phyloP scores from a whole-genome alignment of 2,329 filamentous ascomycete genomes.

The Neofusicoccum sp. region DNA sequence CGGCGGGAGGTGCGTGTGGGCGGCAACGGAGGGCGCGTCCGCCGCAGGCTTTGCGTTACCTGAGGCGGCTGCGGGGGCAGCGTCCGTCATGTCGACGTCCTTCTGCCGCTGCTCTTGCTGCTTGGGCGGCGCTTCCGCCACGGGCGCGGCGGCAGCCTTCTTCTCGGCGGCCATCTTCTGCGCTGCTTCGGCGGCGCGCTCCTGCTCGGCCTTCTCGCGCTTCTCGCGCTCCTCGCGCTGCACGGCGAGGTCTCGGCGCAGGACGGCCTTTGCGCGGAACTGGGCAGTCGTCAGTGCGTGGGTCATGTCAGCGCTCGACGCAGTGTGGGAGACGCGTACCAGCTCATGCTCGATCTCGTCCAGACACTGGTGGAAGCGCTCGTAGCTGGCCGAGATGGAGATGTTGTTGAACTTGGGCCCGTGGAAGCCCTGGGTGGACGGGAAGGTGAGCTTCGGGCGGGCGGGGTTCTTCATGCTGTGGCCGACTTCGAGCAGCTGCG shows the following conservation, averaged over 20 bases:
- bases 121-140: neutral
- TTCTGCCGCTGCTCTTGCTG: constrained; percentile 10
- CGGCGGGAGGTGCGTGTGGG: constrained; percentile 10
- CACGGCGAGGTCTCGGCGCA: constrained; percentile 38
- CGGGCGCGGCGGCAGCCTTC: neutral
- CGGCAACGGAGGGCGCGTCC: constrained; percentile 1
- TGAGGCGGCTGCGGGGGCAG: neutral
- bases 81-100: constrained; percentile 16
- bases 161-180: neutral
- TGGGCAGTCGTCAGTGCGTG: neutral
- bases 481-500: constrained; percentile 11
- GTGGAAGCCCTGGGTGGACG: constrained; percentile 45
- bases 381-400: constrained; percentile 41
- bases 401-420: constrained; percentile 41
- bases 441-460: constrained; percentile 26
- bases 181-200: constrained; percentile 5
- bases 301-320: neutral
- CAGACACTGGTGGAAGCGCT: constrained; percentile 51
- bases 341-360: constrained; percentile 51
- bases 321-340: constrained; percentile 25
- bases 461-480: constrained; percentile 18
- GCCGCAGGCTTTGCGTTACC: neutral
- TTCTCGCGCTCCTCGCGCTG: constrained; percentile 35
- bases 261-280: constrained; percentile 32
- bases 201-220: constrained; percentile 34